These are phyloP conservation scores for Venturia pyrina DNA, from an alignment of 2,329 filamentous ascomycete species.

Conservation along the genomic window DNA sequence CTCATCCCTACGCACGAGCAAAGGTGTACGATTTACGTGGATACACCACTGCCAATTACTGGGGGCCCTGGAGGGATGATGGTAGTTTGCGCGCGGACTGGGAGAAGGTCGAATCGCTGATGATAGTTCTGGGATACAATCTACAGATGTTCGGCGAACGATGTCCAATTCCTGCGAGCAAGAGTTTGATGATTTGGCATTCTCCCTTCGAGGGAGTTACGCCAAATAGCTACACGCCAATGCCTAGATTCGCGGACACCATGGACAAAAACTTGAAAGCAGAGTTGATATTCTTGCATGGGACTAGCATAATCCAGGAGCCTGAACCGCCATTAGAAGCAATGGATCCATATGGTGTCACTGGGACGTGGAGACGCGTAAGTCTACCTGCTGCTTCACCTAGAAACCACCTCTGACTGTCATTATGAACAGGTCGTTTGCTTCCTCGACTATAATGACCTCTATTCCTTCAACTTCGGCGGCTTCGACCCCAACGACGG, in stretches of 20 bases:
- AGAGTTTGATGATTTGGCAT: background rate
- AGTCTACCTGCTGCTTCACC: slow-evolving; percentile 14
- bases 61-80: slow-evolving; percentile 65
- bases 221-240: slow-evolving; percentile 20
- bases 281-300: background rate
- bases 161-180: background rate
- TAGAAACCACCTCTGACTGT: background rate
- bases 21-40: slow-evolving; percentile 65
- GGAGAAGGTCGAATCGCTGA: slow-evolving; percentile 69
- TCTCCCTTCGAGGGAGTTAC: slow-evolving; percentile 44
- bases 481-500: slow-evolving; percentile 26
- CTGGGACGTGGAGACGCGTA: slow-evolving; percentile 62
- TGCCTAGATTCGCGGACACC: background rate
- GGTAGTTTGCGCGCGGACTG: slow-evolving; percentile 57
- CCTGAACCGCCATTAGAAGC: slow-evolving; percentile 38
- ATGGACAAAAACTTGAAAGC: background rate
- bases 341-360: slow-evolving; percentile 60
- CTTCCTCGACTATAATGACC: slow-evolving; percentile 57
- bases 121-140: slow-evolving; percentile 59
- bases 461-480: slow-evolving; percentile 64
- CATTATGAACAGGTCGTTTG: slow-evolving; percentile 30
- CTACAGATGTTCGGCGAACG: slow-evolving; percentile 38
- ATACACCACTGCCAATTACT: slow-evolving; percentile 50
- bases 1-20: slow-evolving; percentile 53
- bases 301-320: slow-evolving; percentile 17